Percentiles rank a stretch among this genome's conserved stretches.
Conservation (phyloP, 2,329 filamentous ascomycete genomes). For the Alternaria metachromatica region DNA sequence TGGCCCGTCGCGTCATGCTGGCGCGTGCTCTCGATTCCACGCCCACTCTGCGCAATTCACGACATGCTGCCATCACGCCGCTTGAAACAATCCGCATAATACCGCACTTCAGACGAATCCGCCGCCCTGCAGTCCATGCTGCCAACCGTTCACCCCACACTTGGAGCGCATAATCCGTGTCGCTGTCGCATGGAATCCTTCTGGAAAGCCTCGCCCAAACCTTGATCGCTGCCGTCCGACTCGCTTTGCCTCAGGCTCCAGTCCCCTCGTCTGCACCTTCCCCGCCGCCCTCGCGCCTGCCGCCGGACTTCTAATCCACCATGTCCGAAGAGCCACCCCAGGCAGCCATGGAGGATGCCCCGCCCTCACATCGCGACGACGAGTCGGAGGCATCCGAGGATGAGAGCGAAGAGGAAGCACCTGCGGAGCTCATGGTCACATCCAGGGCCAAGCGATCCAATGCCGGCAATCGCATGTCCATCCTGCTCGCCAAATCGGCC, state of each 20-base stretch:
- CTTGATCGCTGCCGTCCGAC: constrained; percentile 25
- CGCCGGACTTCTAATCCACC: background rate
- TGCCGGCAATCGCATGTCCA: constrained; percentile 52
- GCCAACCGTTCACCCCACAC: constrained; percentile 10
- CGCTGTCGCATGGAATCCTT: constrained; percentile 29
- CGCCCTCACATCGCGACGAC: constrained; percentile 22
- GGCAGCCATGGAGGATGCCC: constrained; percentile 14
- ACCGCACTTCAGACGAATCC: constrained; percentile 5
- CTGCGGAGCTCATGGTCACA: constrained; percentile 48
- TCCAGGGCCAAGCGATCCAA: constrained; percentile 48
- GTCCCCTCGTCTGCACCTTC: constrained; percentile 35
- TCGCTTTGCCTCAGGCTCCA: constrained; percentile 28
- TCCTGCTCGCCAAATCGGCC: constrained; percentile 42
- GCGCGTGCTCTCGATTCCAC: constrained; percentile 7
- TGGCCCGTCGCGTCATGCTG: constrained; percentile 25
- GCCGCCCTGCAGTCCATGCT: constrained; percentile 4
- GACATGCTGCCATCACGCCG: constrained; percentile 5
- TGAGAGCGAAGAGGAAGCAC: constrained; percentile 39
- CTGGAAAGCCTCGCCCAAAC: constrained; percentile 33
- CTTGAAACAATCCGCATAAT: constrained; percentile 38
- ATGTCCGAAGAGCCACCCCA: constrained; percentile 26
- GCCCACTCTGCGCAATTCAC: background rate
- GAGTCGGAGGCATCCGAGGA: constrained; percentile 24
- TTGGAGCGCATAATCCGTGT: constrained; percentile 24
- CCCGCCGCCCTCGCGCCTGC: constrained; percentile 13